Evolutionary conservation across 2,329 filamentous ascomycete genomes (phyloP), one percentile per base, ranked within the genome.

Genomic region (Metarhizium sp.): DNA sequence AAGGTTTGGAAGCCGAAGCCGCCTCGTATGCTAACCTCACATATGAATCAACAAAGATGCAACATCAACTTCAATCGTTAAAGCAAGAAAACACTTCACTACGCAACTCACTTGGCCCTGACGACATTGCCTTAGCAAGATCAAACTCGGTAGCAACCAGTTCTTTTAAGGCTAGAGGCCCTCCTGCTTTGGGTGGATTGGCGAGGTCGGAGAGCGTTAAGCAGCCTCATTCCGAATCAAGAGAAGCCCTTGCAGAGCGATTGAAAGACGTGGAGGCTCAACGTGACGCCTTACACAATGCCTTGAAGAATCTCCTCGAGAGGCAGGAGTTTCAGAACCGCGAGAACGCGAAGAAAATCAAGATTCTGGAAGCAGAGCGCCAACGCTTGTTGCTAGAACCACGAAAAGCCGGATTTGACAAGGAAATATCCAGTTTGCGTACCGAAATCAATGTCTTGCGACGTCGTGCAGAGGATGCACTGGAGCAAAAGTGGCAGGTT

Each of bases 401-500:
- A 2, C 83, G 84, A 60, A 86, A 87, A 61, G 82, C 84, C 5
- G 88, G 89, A 10, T 97, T 95, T 68, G 87, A 95, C 67, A 84
- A 80, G 61, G 92, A 97, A 65, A 88, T 97, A 6, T 78, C 80
- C 2, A 85, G 80, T 59, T 77, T 97, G 47, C 86, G 91, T 57
- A 84, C 87, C 29, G 94, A 99, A 68, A 88, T 99, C 59, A 89
- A 88, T 52, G 81, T 87, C 16, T 78, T 99, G 55, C 85, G 94
- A 47, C 86, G 86, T 59, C 85, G 94, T 54, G 92, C 92, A 34
- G 92, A 99, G 64, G 92, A 97, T 60, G 92, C 92, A 16, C 80
- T 97, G 14, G 90, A 96, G 66, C 89, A 95, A 65, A 97, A 97
- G 71, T 97, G 90, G 86, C 88, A 95, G 67, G 92, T 92, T 59